These are phyloP conservation scores for Plectosphaerella cucumerina DNA, from an alignment of 2,329 filamentous ascomycete species.

Conservation along the genomic window DNA sequence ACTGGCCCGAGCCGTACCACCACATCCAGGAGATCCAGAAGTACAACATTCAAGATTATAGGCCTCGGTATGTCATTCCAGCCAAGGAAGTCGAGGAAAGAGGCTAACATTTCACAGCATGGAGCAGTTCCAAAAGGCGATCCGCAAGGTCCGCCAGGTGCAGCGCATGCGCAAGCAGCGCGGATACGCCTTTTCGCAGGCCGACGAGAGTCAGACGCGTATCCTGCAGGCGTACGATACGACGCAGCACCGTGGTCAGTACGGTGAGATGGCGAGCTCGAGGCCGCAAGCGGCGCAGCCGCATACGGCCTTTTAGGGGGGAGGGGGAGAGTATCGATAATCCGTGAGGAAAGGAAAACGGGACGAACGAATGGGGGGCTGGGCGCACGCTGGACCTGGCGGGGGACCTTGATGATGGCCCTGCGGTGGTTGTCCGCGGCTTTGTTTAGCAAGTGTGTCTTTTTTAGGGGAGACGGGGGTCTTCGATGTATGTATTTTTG, in stretches of 20 bases:
- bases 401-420: too few relatives aligned
- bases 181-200: constrained; percentile 96
- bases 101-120: constrained; percentile 55
- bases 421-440: too few relatives aligned
- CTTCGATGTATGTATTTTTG: too few relatives aligned
- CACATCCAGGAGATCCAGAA: constrained; percentile 99
- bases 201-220: constrained; percentile 91
- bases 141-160: constrained; percentile 95
- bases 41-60: constrained; percentile 99
- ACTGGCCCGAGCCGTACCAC: constrained; percentile 90
- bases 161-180: constrained; percentile 99
- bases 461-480: too few relatives aligned
- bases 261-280: constrained; percentile 82
- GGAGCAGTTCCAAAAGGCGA: constrained; percentile 99
- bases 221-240: constrained; percentile 98
- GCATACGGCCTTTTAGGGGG: neutral
- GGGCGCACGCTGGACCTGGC: too few relatives aligned
- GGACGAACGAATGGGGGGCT: too few relatives aligned
- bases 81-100: neutral
- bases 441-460: too few relatives aligned
- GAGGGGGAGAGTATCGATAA: too few relatives aligned
- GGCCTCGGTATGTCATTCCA: constrained; percentile 68
- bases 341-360: too few relatives aligned
- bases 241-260: constrained; percentile 82
- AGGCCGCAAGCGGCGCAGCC: constrained; percentile 17